A percentile compares a stretch with the other conserved stretches of the same genome.
phyloP scores from a whole-genome alignment of 192 early-diverging fungal species.

The Diversispora epigaea region DNA sequence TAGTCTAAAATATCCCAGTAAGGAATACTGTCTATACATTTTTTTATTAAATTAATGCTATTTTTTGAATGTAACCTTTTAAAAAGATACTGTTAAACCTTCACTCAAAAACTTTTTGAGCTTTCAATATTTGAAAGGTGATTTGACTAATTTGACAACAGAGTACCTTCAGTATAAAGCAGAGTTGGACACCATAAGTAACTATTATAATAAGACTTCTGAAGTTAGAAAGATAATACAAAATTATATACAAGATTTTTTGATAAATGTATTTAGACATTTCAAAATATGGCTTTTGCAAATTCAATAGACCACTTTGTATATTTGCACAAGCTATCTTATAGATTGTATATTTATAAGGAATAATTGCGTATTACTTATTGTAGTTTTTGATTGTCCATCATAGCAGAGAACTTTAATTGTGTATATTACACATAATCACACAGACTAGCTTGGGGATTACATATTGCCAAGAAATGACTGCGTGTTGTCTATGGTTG shows the following conservation, averaged over 20 bases:
- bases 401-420: conserved; percentile 1
- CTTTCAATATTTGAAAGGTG: conserved; percentile 1
- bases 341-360: neutral
- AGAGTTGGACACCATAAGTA: conserved; percentile 11
- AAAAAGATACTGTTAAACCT: neutral
- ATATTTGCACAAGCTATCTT: conserved; percentile 19
- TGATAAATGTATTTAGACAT: neutral
- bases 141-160: neutral
- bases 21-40: neutral
- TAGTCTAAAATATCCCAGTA: conserved; percentile 19
- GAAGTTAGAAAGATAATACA: neutral
- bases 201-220: neutral
- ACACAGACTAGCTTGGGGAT: neutral
- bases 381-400: conserved; percentile 6
- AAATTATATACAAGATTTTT: neutral
- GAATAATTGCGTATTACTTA: neutral
- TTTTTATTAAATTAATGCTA: conserved; percentile 4
- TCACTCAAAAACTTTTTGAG: conserved; percentile 17
- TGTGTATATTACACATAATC: neutral
- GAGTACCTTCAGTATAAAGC: neutral
- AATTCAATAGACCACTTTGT: conserved; percentile 1
- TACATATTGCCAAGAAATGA: neutral
- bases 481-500: neutral
- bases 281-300: neutral
- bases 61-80: conserved; percentile 8